Evolutionary conservation across 257 asterid species (phyloP).

Genomic region (Voacanga thouarsii): DNA sequence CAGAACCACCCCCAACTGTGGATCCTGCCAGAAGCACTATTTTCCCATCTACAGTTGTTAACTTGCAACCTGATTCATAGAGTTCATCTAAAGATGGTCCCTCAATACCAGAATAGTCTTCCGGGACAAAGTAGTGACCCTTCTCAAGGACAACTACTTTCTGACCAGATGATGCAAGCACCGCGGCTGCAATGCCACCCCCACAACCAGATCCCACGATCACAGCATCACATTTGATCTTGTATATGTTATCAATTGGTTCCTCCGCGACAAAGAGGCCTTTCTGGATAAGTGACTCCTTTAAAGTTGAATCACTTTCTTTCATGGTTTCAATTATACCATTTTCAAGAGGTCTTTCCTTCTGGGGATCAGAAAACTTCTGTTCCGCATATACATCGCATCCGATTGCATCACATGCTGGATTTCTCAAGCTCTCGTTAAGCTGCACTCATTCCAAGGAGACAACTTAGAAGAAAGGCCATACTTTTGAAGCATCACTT

Average conservation of each 20-base stretch:
- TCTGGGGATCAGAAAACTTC: conserved; percentile 8
- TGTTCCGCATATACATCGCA: conserved; percentile 42
- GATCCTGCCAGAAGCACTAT: conserved; percentile 70
- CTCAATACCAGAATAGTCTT: conserved; percentile 84
- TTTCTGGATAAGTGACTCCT: conserved; percentile 52
- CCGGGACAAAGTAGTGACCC: conserved; percentile 69
- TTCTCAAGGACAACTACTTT: conserved; percentile 81
- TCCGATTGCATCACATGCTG: conserved; percentile 75
- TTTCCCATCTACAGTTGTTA: conserved; percentile 65
- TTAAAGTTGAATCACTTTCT: conserved; percentile 44
- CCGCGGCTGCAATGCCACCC: conserved; percentile 83
- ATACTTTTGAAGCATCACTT: neutral
- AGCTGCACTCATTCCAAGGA: conserved; percentile 43
- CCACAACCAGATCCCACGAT: conserved; percentile 92
- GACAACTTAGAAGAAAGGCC: neutral
- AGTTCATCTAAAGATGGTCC: conserved; percentile 67
- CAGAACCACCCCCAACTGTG: conserved; percentile 78
- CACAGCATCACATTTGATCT: conserved; percentile 73
- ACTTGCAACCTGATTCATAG: conserved; percentile 67
- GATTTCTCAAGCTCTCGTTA: conserved; percentile 58
- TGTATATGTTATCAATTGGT: conserved; percentile 20
- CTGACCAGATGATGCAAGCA: conserved; percentile 70
- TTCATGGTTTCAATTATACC: conserved; percentile 62
- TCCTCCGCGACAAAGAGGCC: conserved; percentile 46
- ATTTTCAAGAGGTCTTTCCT: conserved; percentile 64